These are phyloP conservation scores for Talaromyces amestolkiae DNA, from an alignment of 2,329 filamentous ascomycete genomes.

Conservation along the genomic window DNA sequence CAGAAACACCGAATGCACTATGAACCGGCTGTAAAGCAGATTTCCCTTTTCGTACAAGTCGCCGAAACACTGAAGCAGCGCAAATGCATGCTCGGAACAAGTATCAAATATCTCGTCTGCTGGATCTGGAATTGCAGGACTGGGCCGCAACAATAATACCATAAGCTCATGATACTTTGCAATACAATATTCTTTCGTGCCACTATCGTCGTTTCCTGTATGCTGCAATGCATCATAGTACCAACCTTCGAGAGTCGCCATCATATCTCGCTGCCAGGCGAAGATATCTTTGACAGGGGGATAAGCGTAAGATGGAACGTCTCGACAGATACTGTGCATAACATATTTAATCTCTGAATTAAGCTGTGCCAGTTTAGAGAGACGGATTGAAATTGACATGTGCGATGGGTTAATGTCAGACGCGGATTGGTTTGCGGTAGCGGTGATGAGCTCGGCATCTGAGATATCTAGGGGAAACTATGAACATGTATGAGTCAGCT, in stretches of 20 bases:
- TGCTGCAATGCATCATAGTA: constrained; percentile 16
- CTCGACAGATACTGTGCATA: constrained; percentile 52
- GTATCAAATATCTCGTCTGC: constrained; percentile 38
- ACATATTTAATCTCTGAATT: constrained; percentile 61
- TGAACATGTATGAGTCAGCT: not conserved
- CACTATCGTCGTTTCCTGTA: not conserved
- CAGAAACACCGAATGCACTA: constrained; percentile 51
- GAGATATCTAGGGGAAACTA: constrained; percentile 13
- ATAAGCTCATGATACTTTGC: constrained; percentile 50
- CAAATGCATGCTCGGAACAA: constrained; percentile 47
- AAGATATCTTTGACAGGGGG: constrained; percentile 47
- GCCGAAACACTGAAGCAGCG: constrained; percentile 43
- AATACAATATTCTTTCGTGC: constrained; percentile 37
- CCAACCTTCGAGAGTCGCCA: constrained; percentile 45
- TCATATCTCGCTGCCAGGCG: constrained; percentile 48
- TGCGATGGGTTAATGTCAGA: constrained; percentile 23
- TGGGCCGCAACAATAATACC: constrained; percentile 53
- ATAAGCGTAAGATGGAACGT: constrained; percentile 50
- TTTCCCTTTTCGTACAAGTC: constrained; percentile 46
- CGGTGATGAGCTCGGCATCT: not conserved
- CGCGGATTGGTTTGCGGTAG: not conserved
- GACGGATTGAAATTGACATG: constrained; percentile 48
- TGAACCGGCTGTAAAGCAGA: constrained; percentile 50
- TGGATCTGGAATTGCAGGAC: constrained; percentile 52
- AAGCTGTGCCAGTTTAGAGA: constrained; percentile 45